phyloP scores from a whole-genome alignment of 495 filamentous ascomycete species.

The Xylaria cubensis region DNA sequence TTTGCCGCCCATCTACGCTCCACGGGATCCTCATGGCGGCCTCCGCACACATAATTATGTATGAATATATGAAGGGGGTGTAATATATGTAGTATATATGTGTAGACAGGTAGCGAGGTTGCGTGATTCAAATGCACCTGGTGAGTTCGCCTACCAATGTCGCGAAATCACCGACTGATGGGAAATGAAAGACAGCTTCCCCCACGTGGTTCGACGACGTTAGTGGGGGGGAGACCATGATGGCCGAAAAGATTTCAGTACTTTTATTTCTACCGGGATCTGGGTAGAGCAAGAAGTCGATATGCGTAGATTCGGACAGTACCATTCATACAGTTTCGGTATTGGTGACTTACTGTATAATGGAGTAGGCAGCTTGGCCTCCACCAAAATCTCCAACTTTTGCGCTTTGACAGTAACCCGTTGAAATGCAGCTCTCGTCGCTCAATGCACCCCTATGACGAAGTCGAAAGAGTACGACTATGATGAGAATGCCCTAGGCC shows the following conservation, averaged over 20 bases:
- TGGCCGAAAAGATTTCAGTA: not conserved
- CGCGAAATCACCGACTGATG: not conserved
- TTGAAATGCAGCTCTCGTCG: constrained; percentile 3
- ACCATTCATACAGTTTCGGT: not conserved
- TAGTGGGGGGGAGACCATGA: not conserved
- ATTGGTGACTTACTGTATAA: not conserved
- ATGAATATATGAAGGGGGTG: not conserved
- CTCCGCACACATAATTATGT: not conserved
- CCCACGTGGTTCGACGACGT: constrained; percentile 1
- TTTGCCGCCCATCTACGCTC: constrained; percentile 27
- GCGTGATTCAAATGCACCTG: not conserved
- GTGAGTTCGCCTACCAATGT: constrained; percentile 8
- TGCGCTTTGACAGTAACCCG: not conserved
- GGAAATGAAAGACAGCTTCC: not conserved
- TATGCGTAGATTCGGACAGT: not conserved
- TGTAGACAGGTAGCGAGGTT: constrained; percentile 10
- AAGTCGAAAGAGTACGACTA: constrained; percentile 2
- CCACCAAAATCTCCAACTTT: not conserved
- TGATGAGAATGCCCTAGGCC: not conserved
- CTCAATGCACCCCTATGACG: constrained; percentile 25
- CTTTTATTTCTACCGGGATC: not conserved
- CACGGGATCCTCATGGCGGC: constrained; percentile 18
- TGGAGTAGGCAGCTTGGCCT: constrained; percentile 8
- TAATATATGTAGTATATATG: constrained; percentile 5
- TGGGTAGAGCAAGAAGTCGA: not conserved